Evolutionary conservation across 2,329 filamentous ascomycete genomes (phyloP).

Genomic region (Penicillium expansum): DNA sequence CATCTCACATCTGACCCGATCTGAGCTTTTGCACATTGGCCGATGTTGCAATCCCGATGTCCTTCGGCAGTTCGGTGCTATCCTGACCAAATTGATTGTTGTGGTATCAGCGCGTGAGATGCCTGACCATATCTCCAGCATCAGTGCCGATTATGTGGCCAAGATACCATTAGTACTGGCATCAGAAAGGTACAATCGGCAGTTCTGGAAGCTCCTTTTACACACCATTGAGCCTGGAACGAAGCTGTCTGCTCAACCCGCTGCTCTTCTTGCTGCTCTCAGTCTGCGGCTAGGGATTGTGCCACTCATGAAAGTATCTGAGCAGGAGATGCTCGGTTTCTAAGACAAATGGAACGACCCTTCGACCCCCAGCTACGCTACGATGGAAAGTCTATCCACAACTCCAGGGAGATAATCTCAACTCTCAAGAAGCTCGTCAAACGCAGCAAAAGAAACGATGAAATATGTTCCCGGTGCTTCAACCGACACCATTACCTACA

Average conservation of each 20-base stretch:
- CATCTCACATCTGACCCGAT: neutral
- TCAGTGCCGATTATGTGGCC: neutral
- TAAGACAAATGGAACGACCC: conserved; percentile 49
- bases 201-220: neutral
- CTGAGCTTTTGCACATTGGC: neutral
- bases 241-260: neutral
- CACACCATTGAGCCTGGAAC: neutral
- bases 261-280: neutral
- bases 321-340: conserved; percentile 44
- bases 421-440: neutral
- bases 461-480: neutral
- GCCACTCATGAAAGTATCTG: conserved; percentile 30
- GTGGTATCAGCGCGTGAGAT: neutral
- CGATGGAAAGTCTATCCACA: neutral
- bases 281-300: neutral
- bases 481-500: neutral
- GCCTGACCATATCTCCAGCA: neutral
- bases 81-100: neutral
- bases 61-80: neutral
- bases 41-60: neutral
- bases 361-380: conserved; percentile 27
- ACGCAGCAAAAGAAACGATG: neutral
- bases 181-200: neutral
- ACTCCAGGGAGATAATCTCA: neutral
- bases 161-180: neutral